Percentiles rank a stretch among this genome's conserved stretches.
Conservation (phyloP, 2,329 filamentous ascomycete genomes). For the Lasiodiplodia sp. region DNA sequence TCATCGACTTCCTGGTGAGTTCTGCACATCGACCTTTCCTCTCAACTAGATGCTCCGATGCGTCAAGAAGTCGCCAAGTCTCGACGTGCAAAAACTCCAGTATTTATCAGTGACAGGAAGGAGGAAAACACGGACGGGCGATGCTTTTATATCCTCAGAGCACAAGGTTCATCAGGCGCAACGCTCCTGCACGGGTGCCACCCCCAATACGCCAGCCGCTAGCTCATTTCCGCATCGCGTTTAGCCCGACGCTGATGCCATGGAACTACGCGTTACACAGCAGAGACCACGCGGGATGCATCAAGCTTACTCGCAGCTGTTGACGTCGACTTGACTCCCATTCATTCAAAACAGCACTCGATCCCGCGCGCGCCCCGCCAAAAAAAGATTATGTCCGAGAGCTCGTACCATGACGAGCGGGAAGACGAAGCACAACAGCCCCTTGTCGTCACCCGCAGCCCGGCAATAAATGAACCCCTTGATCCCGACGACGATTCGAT, state of each 20-base stretch:
- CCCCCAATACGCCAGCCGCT: slow-evolving; percentile 7
- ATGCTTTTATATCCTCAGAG: background rate
- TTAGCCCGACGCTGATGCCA: slow-evolving; percentile 10
- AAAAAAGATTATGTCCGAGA: background rate
- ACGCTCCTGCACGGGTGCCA: background rate
- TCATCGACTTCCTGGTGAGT: background rate
- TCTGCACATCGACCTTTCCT: background rate
- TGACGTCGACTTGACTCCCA: slow-evolving; percentile 10
- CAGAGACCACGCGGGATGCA: slow-evolving; percentile 10
- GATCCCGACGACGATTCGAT: slow-evolving; percentile 12
- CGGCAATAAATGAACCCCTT: background rate
- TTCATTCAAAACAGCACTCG: slow-evolving; percentile 3
- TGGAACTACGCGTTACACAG: slow-evolving; percentile 22
- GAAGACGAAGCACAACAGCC: background rate
- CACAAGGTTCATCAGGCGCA: slow-evolving; percentile 2
- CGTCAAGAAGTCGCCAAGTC: background rate
- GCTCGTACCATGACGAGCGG: background rate
- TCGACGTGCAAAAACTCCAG: background rate
- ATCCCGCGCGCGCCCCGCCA: slow-evolving; percentile 4
- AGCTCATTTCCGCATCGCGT: slow-evolving; percentile 19
- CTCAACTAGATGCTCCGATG: background rate
- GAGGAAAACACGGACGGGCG: background rate
- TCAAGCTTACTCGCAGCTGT: slow-evolving; percentile 4
- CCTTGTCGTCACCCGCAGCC: background rate
- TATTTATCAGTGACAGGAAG: background rate